Evolutionary conservation across 2,329 filamentous ascomycete genomes (phyloP).

Genomic region (Paecilomyces dactylethromorphus): DNA sequence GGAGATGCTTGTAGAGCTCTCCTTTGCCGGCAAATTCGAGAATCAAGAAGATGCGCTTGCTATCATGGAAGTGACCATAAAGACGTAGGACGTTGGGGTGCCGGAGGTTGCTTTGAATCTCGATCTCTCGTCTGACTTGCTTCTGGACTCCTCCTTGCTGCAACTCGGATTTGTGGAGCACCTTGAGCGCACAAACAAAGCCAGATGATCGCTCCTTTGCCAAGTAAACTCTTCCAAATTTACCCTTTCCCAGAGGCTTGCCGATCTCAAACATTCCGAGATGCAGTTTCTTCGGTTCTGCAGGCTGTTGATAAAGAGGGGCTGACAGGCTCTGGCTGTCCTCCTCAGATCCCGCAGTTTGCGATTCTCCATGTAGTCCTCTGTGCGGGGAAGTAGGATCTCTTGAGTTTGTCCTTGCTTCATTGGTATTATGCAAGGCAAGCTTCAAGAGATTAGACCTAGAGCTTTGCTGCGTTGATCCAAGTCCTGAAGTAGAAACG

Average conservation of each 20-base stretch:
- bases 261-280: constrained; percentile 93
- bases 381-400: constrained; percentile 55
- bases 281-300: constrained; percentile 58
- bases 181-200: constrained; percentile 82
- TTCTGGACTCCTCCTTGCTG: constrained; percentile 77
- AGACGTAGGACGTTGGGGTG: constrained; percentile 80
- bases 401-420: constrained; percentile 50
- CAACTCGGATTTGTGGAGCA: constrained; percentile 76
- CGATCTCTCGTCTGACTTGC: constrained; percentile 80
- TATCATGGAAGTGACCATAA: constrained; percentile 84
- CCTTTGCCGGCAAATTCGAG: constrained; percentile 81
- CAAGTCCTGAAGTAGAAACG: constrained; percentile 43
- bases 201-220: constrained; percentile 71
- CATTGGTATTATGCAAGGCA: constrained; percentile 71
- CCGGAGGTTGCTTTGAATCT: constrained; percentile 80
- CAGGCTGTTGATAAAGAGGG: constrained; percentile 52
- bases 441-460: constrained; percentile 81
- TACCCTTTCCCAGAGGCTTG: constrained; percentile 77
- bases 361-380: constrained; percentile 41
- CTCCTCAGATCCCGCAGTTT: constrained; percentile 36
- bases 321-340: constrained; percentile 28
- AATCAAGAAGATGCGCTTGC: constrained; percentile 79
- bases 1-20: constrained; percentile 81
- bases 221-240: constrained; percentile 81
- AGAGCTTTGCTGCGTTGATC: constrained; percentile 33